A percentile compares a stretch with the other conserved stretches of the same genome.
These are phyloP conservation scores for Strobilomyces confusus DNA, from an alignment of 768 basidiomycete genomes.

Conservation along the genomic window DNA sequence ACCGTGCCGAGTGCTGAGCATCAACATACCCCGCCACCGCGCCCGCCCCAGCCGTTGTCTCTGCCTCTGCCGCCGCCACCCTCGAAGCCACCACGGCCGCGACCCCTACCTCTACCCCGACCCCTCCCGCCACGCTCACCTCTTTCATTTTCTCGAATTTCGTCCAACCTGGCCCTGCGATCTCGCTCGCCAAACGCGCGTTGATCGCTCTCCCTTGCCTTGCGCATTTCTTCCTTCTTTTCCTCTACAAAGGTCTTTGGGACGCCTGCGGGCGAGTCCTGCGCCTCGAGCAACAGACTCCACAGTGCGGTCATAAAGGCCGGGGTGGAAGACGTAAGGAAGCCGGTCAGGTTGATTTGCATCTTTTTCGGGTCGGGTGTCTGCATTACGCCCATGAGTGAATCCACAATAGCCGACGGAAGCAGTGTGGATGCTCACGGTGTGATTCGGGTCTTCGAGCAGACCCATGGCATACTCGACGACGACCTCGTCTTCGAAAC, in stretches of 20 bases:
- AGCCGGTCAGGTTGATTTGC: slow-evolving; percentile 92
- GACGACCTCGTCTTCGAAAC: slow-evolving; percentile 95
- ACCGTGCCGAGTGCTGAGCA: background rate
- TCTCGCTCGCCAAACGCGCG: slow-evolving; percentile 69
- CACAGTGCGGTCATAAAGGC: slow-evolving; percentile 87
- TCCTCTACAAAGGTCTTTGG: slow-evolving; percentile 87
- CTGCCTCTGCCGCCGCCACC: slow-evolving; percentile 46
- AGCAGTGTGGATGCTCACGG: slow-evolving; percentile 46
- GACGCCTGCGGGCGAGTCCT: slow-evolving; percentile 82
- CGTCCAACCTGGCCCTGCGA: slow-evolving; percentile 62
- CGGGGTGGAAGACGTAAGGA: slow-evolving; percentile 82
- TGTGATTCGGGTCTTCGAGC: slow-evolving; percentile 78
- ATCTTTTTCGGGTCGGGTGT: slow-evolving; percentile 91
- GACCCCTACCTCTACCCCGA: slow-evolving; percentile 55
- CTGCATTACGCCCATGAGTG: slow-evolving; percentile 35
- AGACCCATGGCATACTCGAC: slow-evolving; percentile 96
- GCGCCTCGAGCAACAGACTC: slow-evolving; percentile 91
- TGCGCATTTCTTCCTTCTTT: slow-evolving; percentile 90
- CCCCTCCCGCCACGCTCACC: slow-evolving; percentile 46
- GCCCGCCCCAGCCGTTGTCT: slow-evolving; percentile 64
- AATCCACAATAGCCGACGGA: background rate
- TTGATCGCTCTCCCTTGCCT: slow-evolving; percentile 57
- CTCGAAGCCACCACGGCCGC: slow-evolving; percentile 47
- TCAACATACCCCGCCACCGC: slow-evolving; percentile 49
- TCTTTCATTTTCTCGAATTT: slow-evolving; percentile 61